A percentile compares a stretch with the other conserved stretches of the same genome.
Evolutionary conservation across 2,329 filamentous ascomycete genomes (phyloP).

Genomic region (Pyrenophora graminea): DNA sequence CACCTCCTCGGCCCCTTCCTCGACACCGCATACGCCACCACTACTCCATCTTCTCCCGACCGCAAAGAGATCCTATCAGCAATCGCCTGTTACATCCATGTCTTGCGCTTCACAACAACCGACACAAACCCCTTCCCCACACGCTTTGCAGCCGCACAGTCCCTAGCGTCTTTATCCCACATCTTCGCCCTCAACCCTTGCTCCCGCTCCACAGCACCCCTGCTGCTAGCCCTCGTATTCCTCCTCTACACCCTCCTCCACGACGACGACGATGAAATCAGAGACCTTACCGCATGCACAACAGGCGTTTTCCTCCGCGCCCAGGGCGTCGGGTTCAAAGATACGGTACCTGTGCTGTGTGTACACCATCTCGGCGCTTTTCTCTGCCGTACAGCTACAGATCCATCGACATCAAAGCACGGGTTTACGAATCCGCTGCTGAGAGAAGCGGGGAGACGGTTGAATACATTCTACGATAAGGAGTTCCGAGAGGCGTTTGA

Average conservation of each 20-base stretch:
- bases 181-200: conserved; percentile 21
- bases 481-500: conserved; percentile 31
- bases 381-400: conserved; percentile 27
- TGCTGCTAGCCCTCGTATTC: conserved; percentile 46
- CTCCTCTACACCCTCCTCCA: conserved; percentile 56
- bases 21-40: conserved; percentile 26
- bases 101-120: conserved; percentile 36
- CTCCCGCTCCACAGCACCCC: conserved; percentile 11
- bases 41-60: conserved; percentile 1
- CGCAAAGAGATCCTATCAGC: conserved; percentile 7
- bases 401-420: conserved; percentile 30
- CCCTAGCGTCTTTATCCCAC: conserved; percentile 54
- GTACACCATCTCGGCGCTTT: conserved; percentile 46
- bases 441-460: conserved; percentile 44
- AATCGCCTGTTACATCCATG: conserved; percentile 33
- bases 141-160: conserved; percentile 62
- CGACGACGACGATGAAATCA: conserved; percentile 91
- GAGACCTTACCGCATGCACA: conserved; percentile 64
- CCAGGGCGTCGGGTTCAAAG: conserved; percentile 23
- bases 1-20: conserved; percentile 40
- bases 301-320: conserved; percentile 53
- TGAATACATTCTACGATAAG: conserved; percentile 23
- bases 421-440: no score
- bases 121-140: conserved; percentile 62
- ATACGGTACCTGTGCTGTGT: conserved; percentile 56